phyloP scores from a whole-genome alignment of 2,329 filamentous ascomycete genomes.

The Fusarium dimerum region DNA sequence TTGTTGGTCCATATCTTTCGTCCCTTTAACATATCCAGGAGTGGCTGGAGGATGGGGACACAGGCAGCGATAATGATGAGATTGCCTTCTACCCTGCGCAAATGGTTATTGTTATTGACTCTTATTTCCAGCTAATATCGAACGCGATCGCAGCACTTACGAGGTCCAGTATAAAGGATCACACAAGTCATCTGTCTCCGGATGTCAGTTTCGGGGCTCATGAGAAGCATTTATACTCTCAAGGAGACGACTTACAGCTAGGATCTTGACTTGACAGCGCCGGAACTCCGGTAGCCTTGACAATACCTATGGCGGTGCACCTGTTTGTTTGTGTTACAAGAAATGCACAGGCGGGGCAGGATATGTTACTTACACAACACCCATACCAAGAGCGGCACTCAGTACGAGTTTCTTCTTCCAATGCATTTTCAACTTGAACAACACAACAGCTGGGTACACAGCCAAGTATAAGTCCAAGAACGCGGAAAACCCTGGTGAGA shows the following conservation, averaged over 20 bases:
- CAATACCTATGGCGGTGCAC: neutral
- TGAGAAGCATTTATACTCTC: no score
- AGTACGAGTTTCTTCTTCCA: neutral
- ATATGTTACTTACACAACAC: neutral
- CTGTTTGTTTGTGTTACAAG: neutral
- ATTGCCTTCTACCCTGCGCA: constrained; percentile 27
- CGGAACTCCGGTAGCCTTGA: constrained; percentile 2
- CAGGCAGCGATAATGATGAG: constrained; percentile 33
- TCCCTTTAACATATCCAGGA: constrained; percentile 23
- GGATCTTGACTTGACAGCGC: neutral
- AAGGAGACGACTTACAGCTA: neutral
- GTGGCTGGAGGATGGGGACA: constrained; percentile 31
- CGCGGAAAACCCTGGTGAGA: neutral
- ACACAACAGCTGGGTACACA: neutral
- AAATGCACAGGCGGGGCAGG: no score
- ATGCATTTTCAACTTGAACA: constrained; percentile 1
- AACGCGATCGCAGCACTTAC: neutral
- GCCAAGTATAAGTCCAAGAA: constrained; percentile 3
- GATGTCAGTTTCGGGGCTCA: neutral
- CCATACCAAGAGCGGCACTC: neutral
- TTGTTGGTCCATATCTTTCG: constrained; percentile 2
- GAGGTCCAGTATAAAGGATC: constrained; percentile 5
- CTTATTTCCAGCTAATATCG: no score
- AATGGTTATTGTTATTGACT: neutral
- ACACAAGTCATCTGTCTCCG: neutral